A percentile compares a stretch with the other conserved stretches of the same genome.
phyloP scores from a whole-genome alignment of 2,329 filamentous ascomycete genomes.

The Hypocreales sp. region DNA sequence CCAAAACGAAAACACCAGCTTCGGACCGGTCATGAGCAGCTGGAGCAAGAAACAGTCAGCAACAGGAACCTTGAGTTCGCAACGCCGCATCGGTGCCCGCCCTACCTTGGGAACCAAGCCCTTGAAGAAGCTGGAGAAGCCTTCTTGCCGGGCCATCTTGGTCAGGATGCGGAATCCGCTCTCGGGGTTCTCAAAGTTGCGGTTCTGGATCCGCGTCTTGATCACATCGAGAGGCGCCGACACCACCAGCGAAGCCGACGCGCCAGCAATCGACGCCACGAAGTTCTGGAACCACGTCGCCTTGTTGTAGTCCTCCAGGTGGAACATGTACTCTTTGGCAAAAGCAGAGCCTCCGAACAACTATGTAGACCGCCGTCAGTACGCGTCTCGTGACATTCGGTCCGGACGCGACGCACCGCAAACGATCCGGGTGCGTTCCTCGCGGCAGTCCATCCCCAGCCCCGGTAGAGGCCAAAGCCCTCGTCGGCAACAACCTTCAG shows the following conservation, averaged over 20 bases:
- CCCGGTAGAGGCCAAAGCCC: conserved; percentile 88
- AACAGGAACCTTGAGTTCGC: conserved; percentile 3
- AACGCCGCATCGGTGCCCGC: too few relatives aligned
- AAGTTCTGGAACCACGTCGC: conserved; percentile 95
- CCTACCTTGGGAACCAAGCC: conserved; percentile 75
- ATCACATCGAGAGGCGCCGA: conserved; percentile 95
- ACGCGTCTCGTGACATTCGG: too few relatives aligned
- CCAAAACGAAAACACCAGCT: conserved; percentile 99
- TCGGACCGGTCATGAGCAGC: conserved; percentile 97
- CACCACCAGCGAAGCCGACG: conserved; percentile 85
- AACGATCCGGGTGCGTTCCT: conserved; percentile 95
- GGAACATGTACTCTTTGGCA: conserved; percentile 91
- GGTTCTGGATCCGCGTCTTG: conserved; percentile 96
- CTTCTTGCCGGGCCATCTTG: conserved; percentile 90
- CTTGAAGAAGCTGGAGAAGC: conserved; percentile 85
- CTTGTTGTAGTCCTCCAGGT: conserved; percentile 85
- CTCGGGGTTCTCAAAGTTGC: conserved; percentile 97
- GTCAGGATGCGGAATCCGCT: conserved; percentile 80
- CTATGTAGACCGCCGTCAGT: too few relatives aligned
- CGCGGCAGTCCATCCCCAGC: conserved; percentile 94
- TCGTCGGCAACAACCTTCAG: conserved; percentile 84
- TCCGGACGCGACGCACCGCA: conserved; percentile 63
- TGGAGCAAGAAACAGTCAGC: conserved; percentile 13
- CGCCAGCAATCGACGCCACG: conserved; percentile 86
- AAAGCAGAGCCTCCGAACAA: conserved; percentile 96